phyloP scores from a whole-genome alignment of 306 rosid genomes.

The Inga oerstediana region DNA sequence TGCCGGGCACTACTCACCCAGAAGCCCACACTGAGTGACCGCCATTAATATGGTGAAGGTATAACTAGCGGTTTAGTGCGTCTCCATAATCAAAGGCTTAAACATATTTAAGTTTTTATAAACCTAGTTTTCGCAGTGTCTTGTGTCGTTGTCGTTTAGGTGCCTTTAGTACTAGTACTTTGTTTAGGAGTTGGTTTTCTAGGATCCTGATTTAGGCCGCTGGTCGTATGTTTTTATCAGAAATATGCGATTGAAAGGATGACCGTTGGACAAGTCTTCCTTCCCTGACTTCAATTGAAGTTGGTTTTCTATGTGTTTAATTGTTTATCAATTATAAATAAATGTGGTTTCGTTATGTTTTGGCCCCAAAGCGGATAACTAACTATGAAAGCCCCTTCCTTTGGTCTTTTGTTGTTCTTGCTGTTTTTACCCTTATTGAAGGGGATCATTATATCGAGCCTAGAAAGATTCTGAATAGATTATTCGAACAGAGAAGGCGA shows the following conservation, averaged over 20 bases:
- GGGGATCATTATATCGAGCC: not conserved
- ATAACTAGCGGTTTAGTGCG: not conserved
- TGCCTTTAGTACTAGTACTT: not conserved
- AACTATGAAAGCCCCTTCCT: not conserved
- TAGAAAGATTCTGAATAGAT: not conserved
- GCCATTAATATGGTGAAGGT: not conserved
- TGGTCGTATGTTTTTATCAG: not conserved
- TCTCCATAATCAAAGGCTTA: not conserved
- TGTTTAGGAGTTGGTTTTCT: not conserved
- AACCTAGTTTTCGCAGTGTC: not conserved
- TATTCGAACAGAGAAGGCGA: not conserved
- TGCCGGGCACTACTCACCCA: conserved; percentile 23
- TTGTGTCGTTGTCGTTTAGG: conserved; percentile 7
- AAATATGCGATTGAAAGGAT: conserved; percentile 43
- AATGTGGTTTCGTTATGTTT: not conserved
- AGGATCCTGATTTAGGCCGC: conserved; percentile 13
- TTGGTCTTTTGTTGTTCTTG: not conserved
- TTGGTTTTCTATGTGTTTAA: not conserved
- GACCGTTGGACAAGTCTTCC: conserved; percentile 32
- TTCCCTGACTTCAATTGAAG: conserved; percentile 49
- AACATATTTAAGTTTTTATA: too few relatives aligned
- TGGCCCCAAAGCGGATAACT: not conserved
- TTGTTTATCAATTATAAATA: not conserved
- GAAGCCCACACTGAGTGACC: conserved; percentile 26
- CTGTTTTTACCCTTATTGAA: not conserved